Percentiles rank a stretch among this genome's conserved stretches.
Conservation (phyloP, 2,329 filamentous ascomycete species). For the Didymella segeticola region DNA sequence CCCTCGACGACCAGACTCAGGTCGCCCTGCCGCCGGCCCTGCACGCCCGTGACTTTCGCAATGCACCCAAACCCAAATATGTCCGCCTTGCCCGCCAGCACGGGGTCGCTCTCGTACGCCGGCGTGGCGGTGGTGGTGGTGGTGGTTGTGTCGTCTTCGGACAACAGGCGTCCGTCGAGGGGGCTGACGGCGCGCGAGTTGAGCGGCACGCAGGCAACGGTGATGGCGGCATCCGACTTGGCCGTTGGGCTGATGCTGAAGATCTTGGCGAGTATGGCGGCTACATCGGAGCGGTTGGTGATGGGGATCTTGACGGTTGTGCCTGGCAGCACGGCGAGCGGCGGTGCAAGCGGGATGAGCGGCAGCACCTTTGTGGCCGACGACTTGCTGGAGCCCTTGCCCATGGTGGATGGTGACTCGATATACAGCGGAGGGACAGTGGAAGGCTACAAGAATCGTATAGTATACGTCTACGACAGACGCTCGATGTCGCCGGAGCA, state of each 20-base stretch:
- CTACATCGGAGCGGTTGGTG: conserved; percentile 83
- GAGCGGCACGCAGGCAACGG: conserved; percentile 87
- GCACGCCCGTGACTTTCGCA: conserved; percentile 57
- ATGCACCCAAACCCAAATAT: conserved; percentile 84
- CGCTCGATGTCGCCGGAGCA: conserved; percentile 6
- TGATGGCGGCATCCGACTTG: conserved; percentile 71
- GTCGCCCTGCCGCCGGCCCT: conserved; percentile 60
- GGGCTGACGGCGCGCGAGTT: conserved; percentile 73
- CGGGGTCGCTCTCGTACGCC: conserved; percentile 61
- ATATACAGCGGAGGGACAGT: no score
- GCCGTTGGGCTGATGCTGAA: conserved; percentile 75
- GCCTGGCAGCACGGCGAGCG: conserved; percentile 83
- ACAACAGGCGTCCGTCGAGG: conserved; percentile 75
- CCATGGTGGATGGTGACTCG: conserved; percentile 43
- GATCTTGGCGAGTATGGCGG: conserved; percentile 83
- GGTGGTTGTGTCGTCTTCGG: conserved; percentile 61
- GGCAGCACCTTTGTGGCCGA: conserved; percentile 62
- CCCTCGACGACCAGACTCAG: conserved; percentile 89
- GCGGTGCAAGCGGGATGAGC: conserved; percentile 81
- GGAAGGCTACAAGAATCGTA: no score
- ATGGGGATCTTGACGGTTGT: conserved; percentile 85
- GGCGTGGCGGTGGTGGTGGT: no score
- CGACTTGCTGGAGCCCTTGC: conserved; percentile 44
- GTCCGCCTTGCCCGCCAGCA: conserved; percentile 60
- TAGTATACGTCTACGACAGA: no score